These are phyloP conservation scores for Microdochium paspali DNA, from an alignment of 2,329 filamentous ascomycete species.

Conservation along the genomic window DNA sequence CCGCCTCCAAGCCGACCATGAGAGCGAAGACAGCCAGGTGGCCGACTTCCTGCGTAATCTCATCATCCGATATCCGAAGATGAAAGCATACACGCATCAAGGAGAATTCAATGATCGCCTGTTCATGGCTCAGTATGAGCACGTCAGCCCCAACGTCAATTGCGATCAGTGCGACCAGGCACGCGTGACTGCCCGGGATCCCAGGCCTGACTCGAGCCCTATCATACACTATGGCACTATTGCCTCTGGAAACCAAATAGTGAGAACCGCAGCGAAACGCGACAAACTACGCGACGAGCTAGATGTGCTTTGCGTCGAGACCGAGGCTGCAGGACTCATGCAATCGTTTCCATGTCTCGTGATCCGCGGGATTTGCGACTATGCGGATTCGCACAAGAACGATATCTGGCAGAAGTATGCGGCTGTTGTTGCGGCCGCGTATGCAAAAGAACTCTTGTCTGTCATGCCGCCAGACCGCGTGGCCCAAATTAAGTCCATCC, in stretches of 20 bases:
- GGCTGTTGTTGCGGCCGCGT: no score
- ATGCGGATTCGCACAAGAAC: no score
- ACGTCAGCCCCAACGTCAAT: no score
- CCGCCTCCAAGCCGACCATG: slow-evolving; percentile 6
- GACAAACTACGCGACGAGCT: slow-evolving; percentile 13
- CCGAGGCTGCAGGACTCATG: slow-evolving; percentile 20
- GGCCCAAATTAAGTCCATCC: no score
- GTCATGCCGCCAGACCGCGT: no score
- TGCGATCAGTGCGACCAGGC: slow-evolving; percentile 5
- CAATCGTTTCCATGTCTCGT: slow-evolving; percentile 18
- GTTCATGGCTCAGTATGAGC: no score
- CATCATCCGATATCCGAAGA: slow-evolving; percentile 5
- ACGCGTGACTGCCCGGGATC: slow-evolving; percentile 10
- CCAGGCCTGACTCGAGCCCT: no score
- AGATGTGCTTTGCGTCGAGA: slow-evolving; percentile 21
- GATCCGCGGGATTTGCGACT: no score
- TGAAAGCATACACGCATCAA: slow-evolving; percentile 1
- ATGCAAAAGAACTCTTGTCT: no score
- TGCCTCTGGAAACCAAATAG: slow-evolving; percentile 19
- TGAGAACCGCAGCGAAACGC: slow-evolving; percentile 14
- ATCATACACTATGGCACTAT: slow-evolving; percentile 25
- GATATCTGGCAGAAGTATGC: no score
- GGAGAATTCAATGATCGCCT: no score
- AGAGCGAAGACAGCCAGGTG: slow-evolving; percentile 8
- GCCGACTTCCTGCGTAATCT: slow-evolving; percentile 8